phyloP scores from a whole-genome alignment of 345 rosid genomes.

The Kernera saxatilis region DNA sequence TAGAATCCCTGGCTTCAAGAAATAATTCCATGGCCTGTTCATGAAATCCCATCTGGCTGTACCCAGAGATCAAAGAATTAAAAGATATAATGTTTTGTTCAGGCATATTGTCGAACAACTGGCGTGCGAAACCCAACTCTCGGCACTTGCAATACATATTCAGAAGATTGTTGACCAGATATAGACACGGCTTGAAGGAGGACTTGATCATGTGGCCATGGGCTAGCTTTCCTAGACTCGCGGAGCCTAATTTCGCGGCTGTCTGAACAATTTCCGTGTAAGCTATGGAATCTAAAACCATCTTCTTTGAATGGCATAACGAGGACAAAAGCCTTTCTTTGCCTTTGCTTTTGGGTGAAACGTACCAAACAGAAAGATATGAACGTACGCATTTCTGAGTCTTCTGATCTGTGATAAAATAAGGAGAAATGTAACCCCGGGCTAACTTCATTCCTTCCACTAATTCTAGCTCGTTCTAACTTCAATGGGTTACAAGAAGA shows the following conservation, averaged over 20 bases:
- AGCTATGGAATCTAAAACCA: slow-evolving; percentile 26
- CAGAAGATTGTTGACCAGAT: slow-evolving; percentile 36
- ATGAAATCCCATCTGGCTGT: slow-evolving; percentile 33
- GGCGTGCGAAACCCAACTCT: slow-evolving; percentile 30
- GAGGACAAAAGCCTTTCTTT: slow-evolving; percentile 3
- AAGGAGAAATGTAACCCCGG: slow-evolving; percentile 91
- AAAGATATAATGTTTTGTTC: slow-evolving; percentile 40
- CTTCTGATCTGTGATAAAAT: slow-evolving; percentile 78
- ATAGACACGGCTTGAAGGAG: slow-evolving; percentile 32
- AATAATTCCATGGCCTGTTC: slow-evolving; percentile 29
- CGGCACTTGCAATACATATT: slow-evolving; percentile 37
- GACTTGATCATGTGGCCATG: slow-evolving; percentile 46
- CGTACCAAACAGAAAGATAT: slow-evolving; percentile 1
- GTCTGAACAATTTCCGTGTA: slow-evolving; percentile 36
- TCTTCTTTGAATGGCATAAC: slow-evolving; percentile 7
- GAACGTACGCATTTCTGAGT: slow-evolving; percentile 83
- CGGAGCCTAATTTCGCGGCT: slow-evolving; percentile 36
- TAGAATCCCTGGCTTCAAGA: slow-evolving; percentile 30
- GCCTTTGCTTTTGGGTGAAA: not conserved
- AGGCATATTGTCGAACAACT: slow-evolving; percentile 44
- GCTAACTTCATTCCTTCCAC: slow-evolving; percentile 97
- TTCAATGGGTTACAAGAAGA: too few relatives aligned
- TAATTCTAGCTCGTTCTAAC: slow-evolving; percentile 79
- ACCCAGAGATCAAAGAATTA: slow-evolving; percentile 44
- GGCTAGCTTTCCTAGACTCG: slow-evolving; percentile 33